A percentile compares a stretch with the other conserved stretches of the same genome.
phyloP scores from a whole-genome alignment of 495 filamentous ascomycete genomes.

The Penicillium cosmopolitanum region DNA sequence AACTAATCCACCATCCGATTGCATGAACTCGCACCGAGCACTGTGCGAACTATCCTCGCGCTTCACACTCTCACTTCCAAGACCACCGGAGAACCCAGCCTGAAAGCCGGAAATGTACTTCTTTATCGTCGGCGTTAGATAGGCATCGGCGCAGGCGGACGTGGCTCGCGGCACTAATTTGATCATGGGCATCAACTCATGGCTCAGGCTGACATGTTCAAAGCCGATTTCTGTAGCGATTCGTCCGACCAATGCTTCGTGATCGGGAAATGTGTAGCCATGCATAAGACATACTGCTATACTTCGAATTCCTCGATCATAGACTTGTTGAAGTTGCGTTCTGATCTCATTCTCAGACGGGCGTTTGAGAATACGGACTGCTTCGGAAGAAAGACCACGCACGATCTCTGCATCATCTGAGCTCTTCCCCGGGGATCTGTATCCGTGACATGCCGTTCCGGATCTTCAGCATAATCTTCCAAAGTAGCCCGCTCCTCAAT shows the following conservation, averaged over 20 bases:
- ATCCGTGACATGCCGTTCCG: constrained; percentile 19
- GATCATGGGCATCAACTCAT: constrained; percentile 78
- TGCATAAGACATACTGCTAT: constrained; percentile 54
- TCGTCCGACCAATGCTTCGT: constrained; percentile 32
- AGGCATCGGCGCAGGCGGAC: constrained; percentile 88
- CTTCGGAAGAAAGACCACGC: constrained; percentile 37
- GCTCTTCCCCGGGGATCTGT: constrained; percentile 10
- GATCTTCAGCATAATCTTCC: constrained; percentile 55
- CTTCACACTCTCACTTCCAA: constrained; percentile 34
- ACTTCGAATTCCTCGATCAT: constrained; percentile 41
- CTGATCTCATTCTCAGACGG: constrained; percentile 28
- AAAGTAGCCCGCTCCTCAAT: constrained; percentile 82
- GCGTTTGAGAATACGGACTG: constrained; percentile 44
- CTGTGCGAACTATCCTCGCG: constrained; percentile 45
- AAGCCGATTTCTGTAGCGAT: constrained; percentile 42
- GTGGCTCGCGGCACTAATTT: constrained; percentile 70
- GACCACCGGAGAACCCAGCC: constrained; percentile 56
- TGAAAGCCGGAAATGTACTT: constrained; percentile 85
- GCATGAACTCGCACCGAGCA: constrained; percentile 51
- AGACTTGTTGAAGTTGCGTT: constrained; percentile 39
- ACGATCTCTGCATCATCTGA: constrained; percentile 17
- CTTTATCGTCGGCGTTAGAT: constrained; percentile 87
- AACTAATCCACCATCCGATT: constrained; percentile 53
- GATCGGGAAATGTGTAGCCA: constrained; percentile 51
- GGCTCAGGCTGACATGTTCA: constrained; percentile 55